These are phyloP conservation scores for Collybia nuda DNA, from an alignment of 768 basidiomycete species.

Conservation along the genomic window DNA sequence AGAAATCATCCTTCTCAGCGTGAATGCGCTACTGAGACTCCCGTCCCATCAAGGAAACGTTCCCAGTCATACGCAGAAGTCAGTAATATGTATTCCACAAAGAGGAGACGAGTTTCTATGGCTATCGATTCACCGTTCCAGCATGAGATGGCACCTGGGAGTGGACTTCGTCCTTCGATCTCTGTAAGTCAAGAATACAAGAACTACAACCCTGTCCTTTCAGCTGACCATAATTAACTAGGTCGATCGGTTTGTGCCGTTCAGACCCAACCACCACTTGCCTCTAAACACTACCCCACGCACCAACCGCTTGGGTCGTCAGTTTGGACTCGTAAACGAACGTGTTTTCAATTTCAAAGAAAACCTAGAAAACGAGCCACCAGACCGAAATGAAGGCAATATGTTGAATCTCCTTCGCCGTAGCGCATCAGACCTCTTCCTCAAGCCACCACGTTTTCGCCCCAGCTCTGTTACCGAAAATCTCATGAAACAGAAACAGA, in stretches of 20 bases:
- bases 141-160: background rate
- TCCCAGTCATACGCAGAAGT: constrained; percentile 34
- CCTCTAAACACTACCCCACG: constrained; percentile 66
- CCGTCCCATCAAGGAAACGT: constrained; percentile 26
- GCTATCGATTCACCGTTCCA: constrained; percentile 34
- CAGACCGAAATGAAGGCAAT: constrained; percentile 30
- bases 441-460: constrained; percentile 21
- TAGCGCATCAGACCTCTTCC: constrained; percentile 53
- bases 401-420: constrained; percentile 49
- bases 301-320: constrained; percentile 63
- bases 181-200: constrained; percentile 10
- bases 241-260: constrained; percentile 64
- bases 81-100: constrained; percentile 39
- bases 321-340: constrained; percentile 59
- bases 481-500: constrained; percentile 52
- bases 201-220: background rate
- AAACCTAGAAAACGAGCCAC: constrained; percentile 22
- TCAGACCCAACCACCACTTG: constrained; percentile 45
- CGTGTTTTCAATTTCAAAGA: constrained; percentile 55
- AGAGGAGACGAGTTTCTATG: constrained; percentile 41
- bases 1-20: too few relatives aligned
- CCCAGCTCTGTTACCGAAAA: constrained; percentile 58
- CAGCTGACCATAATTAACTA: constrained; percentile 17
- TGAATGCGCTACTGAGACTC: constrained; percentile 14
- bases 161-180: constrained; percentile 8